These are phyloP conservation scores for Isabelozyma rhagii DNA, from an alignment of 805 yeast species.

Conservation along the genomic window DNA sequence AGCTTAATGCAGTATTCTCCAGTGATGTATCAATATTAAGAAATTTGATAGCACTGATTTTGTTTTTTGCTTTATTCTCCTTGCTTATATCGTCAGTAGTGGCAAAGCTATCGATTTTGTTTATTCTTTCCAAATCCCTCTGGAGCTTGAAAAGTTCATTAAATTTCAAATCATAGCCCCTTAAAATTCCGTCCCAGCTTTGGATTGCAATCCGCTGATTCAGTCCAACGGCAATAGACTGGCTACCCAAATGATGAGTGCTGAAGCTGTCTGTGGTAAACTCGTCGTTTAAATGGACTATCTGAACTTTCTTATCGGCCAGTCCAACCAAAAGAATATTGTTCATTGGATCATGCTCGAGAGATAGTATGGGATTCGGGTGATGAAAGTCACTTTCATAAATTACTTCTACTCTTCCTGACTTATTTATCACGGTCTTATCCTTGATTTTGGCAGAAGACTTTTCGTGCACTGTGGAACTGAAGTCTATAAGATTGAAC, in stretches of 20 bases:
- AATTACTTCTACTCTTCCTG: slow-evolving; percentile 14
- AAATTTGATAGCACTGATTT: slow-evolving; percentile 1
- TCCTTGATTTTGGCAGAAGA: background rate
- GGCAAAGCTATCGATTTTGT: slow-evolving; percentile 5
- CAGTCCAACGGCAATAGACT: slow-evolving; percentile 16
- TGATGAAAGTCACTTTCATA: slow-evolving; percentile 31
- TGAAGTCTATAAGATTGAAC: slow-evolving; percentile 9
- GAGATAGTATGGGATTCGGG: slow-evolving; percentile 56
- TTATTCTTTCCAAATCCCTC: slow-evolving; percentile 6
- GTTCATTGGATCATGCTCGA: slow-evolving; percentile 25
- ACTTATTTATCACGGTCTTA: slow-evolving; percentile 21
- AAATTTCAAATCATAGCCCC: slow-evolving; percentile 10
- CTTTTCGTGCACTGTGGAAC: background rate
- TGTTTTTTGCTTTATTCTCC: slow-evolving; percentile 5
- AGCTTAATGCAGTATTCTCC: background rate
- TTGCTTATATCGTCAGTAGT: slow-evolving; percentile 2
- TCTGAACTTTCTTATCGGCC: slow-evolving; percentile 38
- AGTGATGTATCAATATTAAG: background rate
- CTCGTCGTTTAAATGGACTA: background rate
- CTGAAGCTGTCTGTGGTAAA: slow-evolving; percentile 1
- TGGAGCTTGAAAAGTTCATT: slow-evolving; percentile 8
- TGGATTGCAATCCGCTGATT: slow-evolving; percentile 27
- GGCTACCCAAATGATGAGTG: slow-evolving; percentile 17
- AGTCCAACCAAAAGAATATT: slow-evolving; percentile 43
- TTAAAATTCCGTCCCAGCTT: slow-evolving; percentile 52